Evolutionary conservation across 352 stramenopile species (phyloP), one percentile per base, ranked within the genome.

Genomic region (Thraustotheca clavata): DNA sequence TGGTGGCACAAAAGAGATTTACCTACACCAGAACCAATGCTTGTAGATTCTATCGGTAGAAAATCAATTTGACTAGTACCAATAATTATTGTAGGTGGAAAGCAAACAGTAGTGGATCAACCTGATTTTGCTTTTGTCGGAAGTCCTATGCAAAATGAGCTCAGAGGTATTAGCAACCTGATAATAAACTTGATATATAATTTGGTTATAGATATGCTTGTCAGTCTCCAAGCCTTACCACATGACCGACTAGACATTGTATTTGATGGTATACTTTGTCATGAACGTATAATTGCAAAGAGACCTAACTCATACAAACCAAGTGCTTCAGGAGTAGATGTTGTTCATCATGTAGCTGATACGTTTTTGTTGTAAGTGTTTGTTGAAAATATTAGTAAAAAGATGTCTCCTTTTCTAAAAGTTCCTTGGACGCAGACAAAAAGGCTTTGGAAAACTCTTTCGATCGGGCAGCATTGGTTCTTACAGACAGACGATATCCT

Each of bases 251-350:
- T 89, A 20, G 83, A 92, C 61, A 75, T 87, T 2, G 31, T 87
- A 29, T 89, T 92, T 52, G 73, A 84, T 43, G 86, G 75, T 32
- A 69, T 84, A 1, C 55, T 92, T 29, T 80, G 80, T 7, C 83
- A 92, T 54, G 79, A 89, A 60, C 78, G 83, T 60, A 92, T 92
- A 68, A 88, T 92, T 62, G 83, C 80, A 35, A 91, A 89, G 67
- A 74, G 80, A 60, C 74, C 77, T 11, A 83, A 82, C 29, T 66
- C 74, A 11, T 39, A 73, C 55, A 88, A 84, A 63, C 73, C 78
- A 3, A 46, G 77, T 24, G 73, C 80, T 26, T 86, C 76, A 7
- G 82, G 82, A 32, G 65, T 89, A 59, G 82, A 91, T 57, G 65
- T 91, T 20, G 78, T 88, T 32, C 79, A 89, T 47, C 82, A 91